Conservation (phyloP, 352 stramenopile species). For the Peronospora farinosa region DNA sequence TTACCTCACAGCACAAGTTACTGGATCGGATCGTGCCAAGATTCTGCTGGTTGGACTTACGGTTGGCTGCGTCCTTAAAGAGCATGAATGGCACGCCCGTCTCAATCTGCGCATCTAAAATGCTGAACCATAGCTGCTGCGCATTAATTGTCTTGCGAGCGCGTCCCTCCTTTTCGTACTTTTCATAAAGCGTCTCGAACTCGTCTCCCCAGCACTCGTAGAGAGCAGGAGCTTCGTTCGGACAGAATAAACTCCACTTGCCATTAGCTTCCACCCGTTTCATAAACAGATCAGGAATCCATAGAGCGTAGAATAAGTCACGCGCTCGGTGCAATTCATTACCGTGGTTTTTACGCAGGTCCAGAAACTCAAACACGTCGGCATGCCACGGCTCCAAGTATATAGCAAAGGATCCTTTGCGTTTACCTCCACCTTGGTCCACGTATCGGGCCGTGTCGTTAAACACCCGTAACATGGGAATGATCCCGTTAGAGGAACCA, state of each 20-base stretch:
- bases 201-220: slow-evolving; percentile 91
- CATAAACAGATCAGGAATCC: slow-evolving; percentile 99
- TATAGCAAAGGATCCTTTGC: slow-evolving; percentile 97
- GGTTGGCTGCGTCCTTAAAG: slow-evolving; percentile 98
- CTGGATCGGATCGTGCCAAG: slow-evolving; percentile 98
- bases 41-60: slow-evolving; percentile 99
- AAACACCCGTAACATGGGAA: slow-evolving; percentile 99
- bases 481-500: slow-evolving; percentile 97
- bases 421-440: slow-evolving; percentile 96
- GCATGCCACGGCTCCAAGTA: slow-evolving; percentile 99
- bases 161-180: slow-evolving; percentile 94
- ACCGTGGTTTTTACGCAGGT: slow-evolving; percentile 98
- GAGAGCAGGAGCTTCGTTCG: slow-evolving; percentile 95
- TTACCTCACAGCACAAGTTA: slow-evolving; percentile 99
- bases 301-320: slow-evolving; percentile 99
- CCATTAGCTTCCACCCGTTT: slow-evolving; percentile 96
- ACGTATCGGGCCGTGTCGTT: slow-evolving; percentile 99
- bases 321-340: slow-evolving; percentile 95
- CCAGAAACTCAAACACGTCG: slow-evolving; percentile 98
- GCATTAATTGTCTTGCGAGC: slow-evolving; percentile 94
- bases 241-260: slow-evolving; percentile 97
- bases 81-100: slow-evolving; percentile 99
- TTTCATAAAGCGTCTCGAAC: slow-evolving; percentile 93
- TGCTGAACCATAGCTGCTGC: slow-evolving; percentile 97
- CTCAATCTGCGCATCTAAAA: slow-evolving; percentile 98